phyloP scores from a whole-genome alignment of 2,329 filamentous ascomycete species.

The Pseudogymnoascus sp. region DNA sequence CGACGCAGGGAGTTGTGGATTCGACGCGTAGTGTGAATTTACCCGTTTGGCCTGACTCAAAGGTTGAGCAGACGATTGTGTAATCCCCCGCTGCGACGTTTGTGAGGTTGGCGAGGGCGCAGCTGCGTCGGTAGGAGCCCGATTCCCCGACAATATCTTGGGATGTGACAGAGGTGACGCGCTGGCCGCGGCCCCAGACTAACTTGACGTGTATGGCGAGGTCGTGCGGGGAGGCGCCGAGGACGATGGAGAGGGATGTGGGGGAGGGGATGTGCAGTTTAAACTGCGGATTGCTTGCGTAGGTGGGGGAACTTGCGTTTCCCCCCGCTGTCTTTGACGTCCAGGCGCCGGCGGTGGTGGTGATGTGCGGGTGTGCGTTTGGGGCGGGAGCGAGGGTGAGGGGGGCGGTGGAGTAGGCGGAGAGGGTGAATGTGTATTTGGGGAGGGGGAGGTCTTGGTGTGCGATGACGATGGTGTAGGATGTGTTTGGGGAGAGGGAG shows the following conservation, averaged over 20 bases:
- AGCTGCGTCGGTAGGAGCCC: constrained; percentile 79
- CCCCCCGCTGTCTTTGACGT: constrained; percentile 74
- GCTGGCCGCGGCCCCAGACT: constrained; percentile 66
- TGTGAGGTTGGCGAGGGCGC: constrained; percentile 58
- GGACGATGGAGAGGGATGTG: constrained; percentile 62
- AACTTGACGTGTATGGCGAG: constrained; percentile 78
- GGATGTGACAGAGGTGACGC: constrained; percentile 59
- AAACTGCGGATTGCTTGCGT: constrained; percentile 86
- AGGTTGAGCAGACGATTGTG: constrained; percentile 85
- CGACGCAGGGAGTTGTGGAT: constrained; percentile 46
- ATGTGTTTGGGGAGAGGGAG: constrained; percentile 41
- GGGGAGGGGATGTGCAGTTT: constrained; percentile 48
- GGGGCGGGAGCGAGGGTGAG: constrained; percentile 54
- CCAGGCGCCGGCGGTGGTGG: constrained; percentile 62
- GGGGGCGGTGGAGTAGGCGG: constrained; percentile 62
- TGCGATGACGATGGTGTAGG: constrained; percentile 59
- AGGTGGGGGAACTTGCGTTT: constrained; percentile 66
- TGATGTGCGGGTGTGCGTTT: constrained; percentile 44
- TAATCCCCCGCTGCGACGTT: constrained; percentile 64
- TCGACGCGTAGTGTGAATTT: constrained; percentile 69
- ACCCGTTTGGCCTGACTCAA: constrained; percentile 69
- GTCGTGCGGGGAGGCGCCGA: constrained; percentile 59
- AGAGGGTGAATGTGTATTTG: constrained; percentile 78
- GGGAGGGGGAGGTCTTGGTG: constrained; percentile 69
- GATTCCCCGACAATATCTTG: constrained; percentile 76